phyloP scores from a whole-genome alignment of 768 basidiomycete genomes.

The Suillus discolor region DNA sequence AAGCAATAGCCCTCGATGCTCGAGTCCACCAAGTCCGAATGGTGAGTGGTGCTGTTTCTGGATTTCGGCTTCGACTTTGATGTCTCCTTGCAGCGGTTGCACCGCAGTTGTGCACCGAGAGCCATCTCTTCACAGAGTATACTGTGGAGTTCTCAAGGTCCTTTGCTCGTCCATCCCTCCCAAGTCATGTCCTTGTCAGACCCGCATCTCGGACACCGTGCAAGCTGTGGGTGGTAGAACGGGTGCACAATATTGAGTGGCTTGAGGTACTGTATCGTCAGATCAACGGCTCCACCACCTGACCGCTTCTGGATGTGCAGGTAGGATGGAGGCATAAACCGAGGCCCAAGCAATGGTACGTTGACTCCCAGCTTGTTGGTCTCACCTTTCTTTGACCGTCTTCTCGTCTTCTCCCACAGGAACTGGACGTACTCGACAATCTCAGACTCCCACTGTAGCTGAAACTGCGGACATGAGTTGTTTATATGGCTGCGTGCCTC shows the following conservation, averaged over 20 bases:
- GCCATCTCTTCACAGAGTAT: too few relatives aligned
- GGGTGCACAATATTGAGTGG: constrained; percentile 14
- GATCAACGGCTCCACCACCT: constrained; percentile 7
- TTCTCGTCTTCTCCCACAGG: constrained; percentile 13
- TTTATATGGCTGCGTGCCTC: too few relatives aligned
- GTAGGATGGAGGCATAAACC: constrained; percentile 22
- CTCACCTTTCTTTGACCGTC: constrained; percentile 8
- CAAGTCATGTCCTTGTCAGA: background rate
- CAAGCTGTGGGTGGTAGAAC: constrained; percentile 13
- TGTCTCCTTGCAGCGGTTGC: too few relatives aligned
- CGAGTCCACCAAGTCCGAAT: too few relatives aligned
- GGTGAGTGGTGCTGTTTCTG: too few relatives aligned
- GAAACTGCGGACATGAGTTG: too few relatives aligned
- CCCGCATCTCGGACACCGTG: background rate
- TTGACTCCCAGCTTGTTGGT: background rate
- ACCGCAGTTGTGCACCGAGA: too few relatives aligned
- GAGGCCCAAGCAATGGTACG: constrained; percentile 24
- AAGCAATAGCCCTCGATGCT: too few relatives aligned
- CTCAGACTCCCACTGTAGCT: too few relatives aligned
- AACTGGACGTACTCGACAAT: constrained; percentile 1
- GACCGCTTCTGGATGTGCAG: constrained; percentile 14
- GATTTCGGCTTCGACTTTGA: too few relatives aligned
- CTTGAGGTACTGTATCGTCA: constrained; percentile 18
- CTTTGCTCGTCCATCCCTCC: constrained; percentile 12
- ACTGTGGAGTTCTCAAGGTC: constrained; percentile 2